A percentile compares a stretch with the other conserved stretches of the same genome.
These are phyloP conservation scores for Cercospora zeae-maydis DNA, from an alignment of 2,329 filamentous ascomycete genomes.

Conservation along the genomic window DNA sequence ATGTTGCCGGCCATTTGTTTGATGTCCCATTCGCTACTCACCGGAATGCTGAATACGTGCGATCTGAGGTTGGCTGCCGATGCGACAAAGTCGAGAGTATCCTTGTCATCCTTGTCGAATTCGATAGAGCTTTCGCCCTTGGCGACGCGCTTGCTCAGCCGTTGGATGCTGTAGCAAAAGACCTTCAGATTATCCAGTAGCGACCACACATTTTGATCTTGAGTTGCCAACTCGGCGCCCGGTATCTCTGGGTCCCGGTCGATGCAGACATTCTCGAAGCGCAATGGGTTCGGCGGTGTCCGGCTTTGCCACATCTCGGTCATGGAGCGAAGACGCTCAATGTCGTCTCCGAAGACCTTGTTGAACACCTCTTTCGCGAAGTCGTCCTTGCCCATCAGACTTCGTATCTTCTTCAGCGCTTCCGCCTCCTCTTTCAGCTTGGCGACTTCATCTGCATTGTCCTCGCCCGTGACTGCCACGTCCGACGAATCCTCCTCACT, in stretches of 20 bases:
- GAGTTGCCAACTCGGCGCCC: conserved; percentile 51
- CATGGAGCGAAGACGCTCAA: conserved; percentile 77
- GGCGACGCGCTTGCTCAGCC: conserved; percentile 70
- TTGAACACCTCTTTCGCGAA: conserved; percentile 82
- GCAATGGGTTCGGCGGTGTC: conserved; percentile 67
- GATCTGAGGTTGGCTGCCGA: conserved; percentile 88
- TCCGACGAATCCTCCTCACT: conserved; percentile 80
- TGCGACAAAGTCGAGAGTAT: conserved; percentile 91
- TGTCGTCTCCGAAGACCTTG: conserved; percentile 86
- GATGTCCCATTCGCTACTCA: conserved; percentile 89
- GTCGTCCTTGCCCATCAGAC: conserved; percentile 71
- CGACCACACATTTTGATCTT: conserved; percentile 75
- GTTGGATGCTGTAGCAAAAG: conserved; percentile 77
- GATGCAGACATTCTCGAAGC: conserved; percentile 56
- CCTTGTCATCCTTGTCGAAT: conserved; percentile 96
- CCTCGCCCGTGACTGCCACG: conserved; percentile 77
- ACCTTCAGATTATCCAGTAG: conserved; percentile 78
- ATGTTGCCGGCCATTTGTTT: conserved; percentile 99
- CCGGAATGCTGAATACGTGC: conserved; percentile 80
- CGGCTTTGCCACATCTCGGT: conserved; percentile 95
- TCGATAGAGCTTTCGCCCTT: conserved; percentile 61
- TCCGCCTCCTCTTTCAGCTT: conserved; percentile 81
- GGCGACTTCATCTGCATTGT: conserved; percentile 83
- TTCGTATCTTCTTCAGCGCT: conserved; percentile 76
- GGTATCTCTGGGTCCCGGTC: conserved; percentile 26